Base-by-base conservation (phyloP, 805 yeast species). In the Candida loeiensis region DNA sequence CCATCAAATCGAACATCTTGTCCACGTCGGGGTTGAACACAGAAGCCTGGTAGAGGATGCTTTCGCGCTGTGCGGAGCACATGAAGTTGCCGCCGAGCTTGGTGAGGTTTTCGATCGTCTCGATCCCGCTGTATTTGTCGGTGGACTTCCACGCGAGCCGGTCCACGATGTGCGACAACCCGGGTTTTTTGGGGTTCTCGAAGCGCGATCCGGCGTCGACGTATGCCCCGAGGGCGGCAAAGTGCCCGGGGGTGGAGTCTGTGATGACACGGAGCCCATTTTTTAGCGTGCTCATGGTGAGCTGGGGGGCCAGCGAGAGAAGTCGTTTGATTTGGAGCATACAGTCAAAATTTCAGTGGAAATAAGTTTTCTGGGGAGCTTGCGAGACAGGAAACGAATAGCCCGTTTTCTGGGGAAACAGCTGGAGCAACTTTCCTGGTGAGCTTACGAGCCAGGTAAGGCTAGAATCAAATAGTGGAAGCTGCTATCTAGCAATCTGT, bases 11-110 rank as follows among this genome's bases (percentile, higher is more conserved):
- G 47, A 85, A 77, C 95, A 93, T 88, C 48, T 72, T 69, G 28
- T 79, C 91, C 7, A 84, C 80, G 55, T 90, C 96, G 33, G 74
- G 72, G 58, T 90, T 90, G 73, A 93, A 91, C 1, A 89, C 95
- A 2, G 95, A 82, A 1, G 97, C 95, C 63, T 93, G 98, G 61
- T 93, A 93, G 66, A 91, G 78, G 69, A 91, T 74, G 3, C 95
- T 77, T 61, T 93, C 99, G 55, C 99, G 74, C 6, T 95, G 85
- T 0, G 96, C 84, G 1, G 95, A 83, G 55, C 95, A 85, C 79
- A 87, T 90, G 63, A 85, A 89, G 59, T 89, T 91, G 11, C 98
- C 99, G 36, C 99, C 99, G 43, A 93, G 62, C 26, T 77, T 70
- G 42, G 88, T 89, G 46, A 93, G 67, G 15, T 74, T 74, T 47